These are phyloP conservation scores for Halophytophthora batemanensis DNA, from an alignment of 352 stramenopile genomes.

Conservation along the genomic window DNA sequence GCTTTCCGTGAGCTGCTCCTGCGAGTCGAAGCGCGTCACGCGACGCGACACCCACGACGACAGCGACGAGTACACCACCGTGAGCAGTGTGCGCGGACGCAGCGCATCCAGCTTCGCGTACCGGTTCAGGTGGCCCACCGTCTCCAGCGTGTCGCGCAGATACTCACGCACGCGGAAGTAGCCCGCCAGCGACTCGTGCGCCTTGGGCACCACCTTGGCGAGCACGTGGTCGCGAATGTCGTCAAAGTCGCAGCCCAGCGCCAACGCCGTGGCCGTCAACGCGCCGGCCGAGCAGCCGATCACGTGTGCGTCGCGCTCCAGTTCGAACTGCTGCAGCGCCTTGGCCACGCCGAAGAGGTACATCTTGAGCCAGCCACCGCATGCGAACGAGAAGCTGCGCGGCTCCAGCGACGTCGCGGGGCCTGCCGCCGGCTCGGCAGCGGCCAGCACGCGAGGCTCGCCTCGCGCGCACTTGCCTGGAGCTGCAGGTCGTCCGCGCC, in stretches of 20 bases:
- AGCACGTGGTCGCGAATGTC: conserved; percentile 65
- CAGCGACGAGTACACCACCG: conserved; percentile 75
- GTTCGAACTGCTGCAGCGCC: conserved; percentile 68
- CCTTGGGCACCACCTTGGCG: conserved; percentile 42
- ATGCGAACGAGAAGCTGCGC: conserved; percentile 85
- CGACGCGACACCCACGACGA: conserved; percentile 64
- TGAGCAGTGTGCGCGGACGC: conserved; percentile 31
- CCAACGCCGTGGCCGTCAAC: conserved; percentile 65
- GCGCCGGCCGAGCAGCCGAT: conserved; percentile 81
- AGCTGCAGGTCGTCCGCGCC: too few species aligned
- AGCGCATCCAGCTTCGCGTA: conserved; percentile 49
- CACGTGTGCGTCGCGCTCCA: conserved; percentile 55
- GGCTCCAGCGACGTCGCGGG: conserved; percentile 6
- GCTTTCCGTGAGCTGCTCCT: conserved; percentile 58
- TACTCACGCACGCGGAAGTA: conserved; percentile 72
- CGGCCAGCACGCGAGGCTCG: conserved; percentile 1
- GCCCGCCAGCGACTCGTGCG: conserved; percentile 44
- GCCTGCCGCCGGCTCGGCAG: conserved; percentile 5
- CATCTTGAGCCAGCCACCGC: conserved; percentile 87
- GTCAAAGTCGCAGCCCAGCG: conserved; percentile 75
- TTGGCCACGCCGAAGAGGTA: conserved; percentile 88
- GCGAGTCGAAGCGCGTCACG: conserved; percentile 60
- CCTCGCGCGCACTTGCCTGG: conserved; percentile 3
- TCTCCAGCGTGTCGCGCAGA: conserved; percentile 43
- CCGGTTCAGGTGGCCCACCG: conserved; percentile 36